Conservation (phyloP, 2,329 filamentous ascomycete genomes). For the Ceratocystiopsis minuta region DNA sequence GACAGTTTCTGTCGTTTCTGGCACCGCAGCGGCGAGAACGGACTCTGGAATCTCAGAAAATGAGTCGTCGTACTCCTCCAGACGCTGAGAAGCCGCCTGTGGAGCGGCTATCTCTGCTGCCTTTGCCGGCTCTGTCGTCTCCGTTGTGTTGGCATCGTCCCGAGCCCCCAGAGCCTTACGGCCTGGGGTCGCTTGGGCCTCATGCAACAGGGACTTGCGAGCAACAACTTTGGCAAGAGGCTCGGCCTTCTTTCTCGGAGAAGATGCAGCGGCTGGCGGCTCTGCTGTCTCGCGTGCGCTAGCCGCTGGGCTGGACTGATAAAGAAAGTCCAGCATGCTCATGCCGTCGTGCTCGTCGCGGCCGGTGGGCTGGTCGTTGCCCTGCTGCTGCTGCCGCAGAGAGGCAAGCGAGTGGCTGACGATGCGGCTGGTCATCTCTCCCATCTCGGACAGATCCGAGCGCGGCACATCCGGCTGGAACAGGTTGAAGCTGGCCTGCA, state of each 20-base stretch:
- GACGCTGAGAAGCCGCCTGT: no score
- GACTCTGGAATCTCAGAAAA: conserved; percentile 38
- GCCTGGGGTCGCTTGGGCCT: no score
- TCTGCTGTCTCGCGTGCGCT: background rate
- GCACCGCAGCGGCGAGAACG: conserved; percentile 28
- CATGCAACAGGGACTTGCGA: conserved; percentile 4
- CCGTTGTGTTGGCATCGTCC: background rate
- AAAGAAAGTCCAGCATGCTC: conserved; percentile 6
- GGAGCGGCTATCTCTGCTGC: no score
- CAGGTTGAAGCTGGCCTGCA: conserved; percentile 8
- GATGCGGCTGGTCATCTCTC: conserved; percentile 37
- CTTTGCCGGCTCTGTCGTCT: no score
- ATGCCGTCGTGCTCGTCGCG: conserved; percentile 2
- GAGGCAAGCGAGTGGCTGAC: conserved; percentile 37
- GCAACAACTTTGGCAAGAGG: conserved; percentile 6
- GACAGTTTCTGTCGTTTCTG: conserved; percentile 15
- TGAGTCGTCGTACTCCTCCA: conserved; percentile 29
- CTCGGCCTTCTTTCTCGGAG: conserved; percentile 5
- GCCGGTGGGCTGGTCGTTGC: background rate
- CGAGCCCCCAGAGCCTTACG: no score
- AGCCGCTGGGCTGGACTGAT: conserved; percentile 1
- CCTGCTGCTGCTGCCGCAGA: conserved; percentile 21
- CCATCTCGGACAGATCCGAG: conserved; percentile 21
- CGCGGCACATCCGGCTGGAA: conserved; percentile 24
- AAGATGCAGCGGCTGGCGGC: background rate